Base-by-base conservation (phyloP, 805 yeast species). In the Candida xyloterini region DNA sequence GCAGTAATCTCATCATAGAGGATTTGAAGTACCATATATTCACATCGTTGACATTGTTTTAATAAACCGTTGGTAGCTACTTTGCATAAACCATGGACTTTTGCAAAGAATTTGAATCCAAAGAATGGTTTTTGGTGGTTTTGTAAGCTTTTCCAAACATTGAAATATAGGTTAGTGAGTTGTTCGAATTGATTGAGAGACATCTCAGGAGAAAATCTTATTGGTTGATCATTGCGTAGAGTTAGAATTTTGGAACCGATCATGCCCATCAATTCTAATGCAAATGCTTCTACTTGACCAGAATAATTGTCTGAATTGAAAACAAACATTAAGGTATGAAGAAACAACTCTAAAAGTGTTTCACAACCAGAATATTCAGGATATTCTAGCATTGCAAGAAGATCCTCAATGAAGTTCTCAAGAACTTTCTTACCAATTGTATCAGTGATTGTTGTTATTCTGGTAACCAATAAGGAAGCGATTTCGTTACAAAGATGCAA, bases 361-460 rank as follows among this genome's bases (percentile, higher is more conserved):
- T 77, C 84, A 1, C 81, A 69, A 0, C 76, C 76, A 0, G 87
- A 68, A 77, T 82, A 86, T 39, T 78, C 81, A 0, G 88, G 85
- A 7, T 58, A 58, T 2, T 63, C 57, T 8, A 84, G 51, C 38
- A 84, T 56, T 0, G 53, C 44, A 7, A 78, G 42, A 15, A 84
- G 59, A 50, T 86, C 95, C 30, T 73, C 74, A 1, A 81, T 48
- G 21, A 81, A 63, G 14, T 71, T 50, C 24, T 81, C 88, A 27
- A 84, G 50, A 2, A 68, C 54, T 25, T 59, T 66, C 39, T 64
- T 68, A 11, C 48, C 47, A 2, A 50, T 49, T 1, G 57, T 32
- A 13, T 62, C 67, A 1, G 70, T 62, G 33, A 50, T 54, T 3
- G 57, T 49, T 25, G 65, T 33, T 34, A 68, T 42, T 38, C 63